These are phyloP conservation scores for Phaeosphaeria sp. DNA, from an alignment of 2,329 filamentous ascomycete genomes.

Conservation along the genomic window DNA sequence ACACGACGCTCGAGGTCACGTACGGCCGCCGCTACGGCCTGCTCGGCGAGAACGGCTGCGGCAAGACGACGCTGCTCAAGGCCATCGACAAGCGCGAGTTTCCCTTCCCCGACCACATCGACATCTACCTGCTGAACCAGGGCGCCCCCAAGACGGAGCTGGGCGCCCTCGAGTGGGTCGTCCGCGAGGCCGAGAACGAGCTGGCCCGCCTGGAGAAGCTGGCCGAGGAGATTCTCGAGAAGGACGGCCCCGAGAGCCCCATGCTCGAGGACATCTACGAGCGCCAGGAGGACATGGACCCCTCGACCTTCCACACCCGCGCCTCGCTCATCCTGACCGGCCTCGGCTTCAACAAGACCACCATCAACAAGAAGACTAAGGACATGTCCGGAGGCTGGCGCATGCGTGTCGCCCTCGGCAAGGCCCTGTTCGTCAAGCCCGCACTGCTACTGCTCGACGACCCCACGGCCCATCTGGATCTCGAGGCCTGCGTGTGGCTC, in stretches of 20 bases:
- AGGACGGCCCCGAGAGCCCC: constrained; percentile 88
- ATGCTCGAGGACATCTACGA: constrained; percentile 95
- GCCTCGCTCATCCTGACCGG: constrained; percentile 96
- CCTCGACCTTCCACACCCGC: constrained; percentile 93
- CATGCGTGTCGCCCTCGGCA: constrained; percentile 97
- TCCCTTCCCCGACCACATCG: constrained; percentile 93
- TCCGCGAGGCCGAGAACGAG: constrained; percentile 91
- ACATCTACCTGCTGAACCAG: constrained; percentile 98
- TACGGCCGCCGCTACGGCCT: constrained; percentile 93
- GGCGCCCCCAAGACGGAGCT: constrained; percentile 88
- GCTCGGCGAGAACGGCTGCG: constrained; percentile 97
- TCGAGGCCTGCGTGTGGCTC: constrained; percentile 99
- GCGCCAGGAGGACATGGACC: constrained; percentile 99
- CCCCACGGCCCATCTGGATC: constrained; percentile 97
- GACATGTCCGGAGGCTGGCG: constrained; percentile 99
- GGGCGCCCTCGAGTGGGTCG: constrained; percentile 96
- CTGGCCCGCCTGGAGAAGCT: constrained; percentile 87
- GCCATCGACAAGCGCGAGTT: constrained; percentile 92
- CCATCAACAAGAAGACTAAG: constrained; percentile 99
- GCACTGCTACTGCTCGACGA: constrained; percentile 95
- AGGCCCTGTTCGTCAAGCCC: constrained; percentile 98
- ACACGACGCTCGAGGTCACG: constrained; percentile 91
- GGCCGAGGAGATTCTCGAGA: constrained; percentile 89
- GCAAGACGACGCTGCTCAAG: constrained; percentile 97
- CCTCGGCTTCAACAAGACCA: constrained; percentile 98